Evolutionary conservation across 768 basidiomycete genomes (phyloP).

Genomic region (Mycena capillaripes): DNA sequence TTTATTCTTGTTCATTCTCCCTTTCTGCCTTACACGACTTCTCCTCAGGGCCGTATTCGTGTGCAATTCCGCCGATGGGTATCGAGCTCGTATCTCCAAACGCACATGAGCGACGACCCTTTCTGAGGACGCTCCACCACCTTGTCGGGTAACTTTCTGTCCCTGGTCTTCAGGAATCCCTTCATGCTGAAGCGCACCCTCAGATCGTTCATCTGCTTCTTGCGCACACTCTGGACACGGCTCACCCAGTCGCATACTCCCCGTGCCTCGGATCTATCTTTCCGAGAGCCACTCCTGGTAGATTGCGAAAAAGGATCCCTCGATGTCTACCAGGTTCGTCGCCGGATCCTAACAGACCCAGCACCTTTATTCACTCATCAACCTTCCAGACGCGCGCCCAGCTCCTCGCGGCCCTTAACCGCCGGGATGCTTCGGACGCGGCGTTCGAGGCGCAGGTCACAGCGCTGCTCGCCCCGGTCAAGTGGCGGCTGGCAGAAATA

Average conservation of each 20-base stretch:
- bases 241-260: background rate
- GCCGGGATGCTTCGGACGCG: conserved; percentile 21
- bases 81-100: background rate
- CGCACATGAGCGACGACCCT: background rate
- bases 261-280: background rate
- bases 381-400: conserved; percentile 1
- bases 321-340: conserved; percentile 25
- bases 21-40: background rate
- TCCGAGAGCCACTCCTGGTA: background rate
- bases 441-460: conserved; percentile 20
- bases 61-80: background rate
- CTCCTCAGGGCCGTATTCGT: background rate
- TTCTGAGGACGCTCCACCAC: background rate
- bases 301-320: conserved; percentile 26
- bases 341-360: too few relatives aligned
- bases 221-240: background rate
- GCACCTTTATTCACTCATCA: background rate
- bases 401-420: conserved; percentile 10
- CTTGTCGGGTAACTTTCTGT: background rate
- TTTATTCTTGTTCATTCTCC: background rate
- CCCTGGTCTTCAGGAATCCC: background rate
- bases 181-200: background rate
- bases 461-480: conserved; percentile 18
- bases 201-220: background rate
- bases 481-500: conserved; percentile 13